Base-by-base conservation (phyloP, 306 rosid genomes). In the Prunus campanulata region DNA sequence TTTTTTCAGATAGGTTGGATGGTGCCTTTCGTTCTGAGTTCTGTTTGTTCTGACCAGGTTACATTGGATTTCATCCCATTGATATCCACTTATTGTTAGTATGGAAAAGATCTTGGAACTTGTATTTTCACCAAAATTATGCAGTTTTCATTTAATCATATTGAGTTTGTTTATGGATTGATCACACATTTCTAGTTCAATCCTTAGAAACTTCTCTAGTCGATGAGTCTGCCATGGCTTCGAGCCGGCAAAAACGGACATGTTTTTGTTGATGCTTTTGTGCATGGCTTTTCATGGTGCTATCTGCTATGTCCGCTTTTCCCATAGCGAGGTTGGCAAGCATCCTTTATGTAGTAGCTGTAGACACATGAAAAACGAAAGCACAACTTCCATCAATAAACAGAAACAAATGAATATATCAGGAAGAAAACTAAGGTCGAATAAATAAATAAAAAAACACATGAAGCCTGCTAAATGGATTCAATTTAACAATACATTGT, bases 1-100 rank as follows among this genome's bases (percentile, higher is more conserved):
- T 61, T 62, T 81, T 49, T 87, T 85, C 83, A 85, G 71, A 63
- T 74, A 77, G 79, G 81, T 82, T 84, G 80, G 76, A 78, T 85
- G 64, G 69, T 77, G 57, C 86, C 67, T 56, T 68, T 77, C 61
- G 54, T 77, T 86, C 77, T 57, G 74, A 74, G 74, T 48, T 59
- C 56, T 81, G 71, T 75, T 76, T 63, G 24, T 47, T 68, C 69
- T 39, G 69, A 71, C 69, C 75, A 71, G 55, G 59, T 55, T 52
- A 59, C 73, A 54, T 68, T 69, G 51, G 62, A 66, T 39, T 52
- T 25, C 72, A 35, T 11, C 24, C 42, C 20, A 8, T 25, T 47
- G 12, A 3, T 20, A 20, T 72, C 54, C 75, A 6, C 11, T 55
- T 52, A 19, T 54, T 71, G 27, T 70, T 29, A 11, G 42, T 29